Percentiles rank a stretch among this genome's conserved stretches.
Conservation (phyloP, 805 yeast genomes). For the Saccharomycopsis babjevae region DNA sequence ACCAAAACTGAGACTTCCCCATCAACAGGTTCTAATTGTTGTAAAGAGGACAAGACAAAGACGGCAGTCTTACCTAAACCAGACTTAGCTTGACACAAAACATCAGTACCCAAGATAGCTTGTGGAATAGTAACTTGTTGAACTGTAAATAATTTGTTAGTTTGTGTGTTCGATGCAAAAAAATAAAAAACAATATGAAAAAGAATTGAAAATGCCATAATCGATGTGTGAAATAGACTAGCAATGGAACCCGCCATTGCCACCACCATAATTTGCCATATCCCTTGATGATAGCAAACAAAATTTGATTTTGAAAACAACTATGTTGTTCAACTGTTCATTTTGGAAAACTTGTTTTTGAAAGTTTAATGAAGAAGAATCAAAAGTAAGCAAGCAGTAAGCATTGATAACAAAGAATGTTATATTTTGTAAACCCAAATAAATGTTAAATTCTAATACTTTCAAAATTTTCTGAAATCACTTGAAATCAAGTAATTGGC, state of each 20-base stretch:
- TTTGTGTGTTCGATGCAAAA: not conserved
- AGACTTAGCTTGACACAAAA: slow-evolving; percentile 97
- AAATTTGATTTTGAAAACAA: too few species aligned
- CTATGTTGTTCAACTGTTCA: too few species aligned
- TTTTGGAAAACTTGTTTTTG: too few species aligned
- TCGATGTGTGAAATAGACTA: not conserved
- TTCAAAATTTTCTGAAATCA: too few species aligned
- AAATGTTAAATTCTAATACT: too few species aligned
- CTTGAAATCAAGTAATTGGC: too few species aligned
- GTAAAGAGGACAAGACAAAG: slow-evolving; percentile 88
- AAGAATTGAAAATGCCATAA: not conserved
- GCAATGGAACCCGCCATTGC: not conserved
- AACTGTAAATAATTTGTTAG: slow-evolving; percentile 34
- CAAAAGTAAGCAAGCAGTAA: too few species aligned
- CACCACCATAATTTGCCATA: not conserved
- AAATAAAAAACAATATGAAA: not conserved
- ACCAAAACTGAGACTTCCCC: slow-evolving; percentile 94
- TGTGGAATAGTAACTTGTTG: slow-evolving; percentile 98
- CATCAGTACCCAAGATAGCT: slow-evolving; percentile 95
- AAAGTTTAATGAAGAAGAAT: too few species aligned
- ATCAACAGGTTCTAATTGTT: slow-evolving; percentile 93
- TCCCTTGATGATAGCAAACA: too few species aligned
- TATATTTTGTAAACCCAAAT: too few species aligned
- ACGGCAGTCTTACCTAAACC: slow-evolving; percentile 99
- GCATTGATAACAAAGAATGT: too few species aligned